Evolutionary conservation across 1,284 basidiomycete species (phyloP).

Genomic region (Puccinia novopanici): DNA sequence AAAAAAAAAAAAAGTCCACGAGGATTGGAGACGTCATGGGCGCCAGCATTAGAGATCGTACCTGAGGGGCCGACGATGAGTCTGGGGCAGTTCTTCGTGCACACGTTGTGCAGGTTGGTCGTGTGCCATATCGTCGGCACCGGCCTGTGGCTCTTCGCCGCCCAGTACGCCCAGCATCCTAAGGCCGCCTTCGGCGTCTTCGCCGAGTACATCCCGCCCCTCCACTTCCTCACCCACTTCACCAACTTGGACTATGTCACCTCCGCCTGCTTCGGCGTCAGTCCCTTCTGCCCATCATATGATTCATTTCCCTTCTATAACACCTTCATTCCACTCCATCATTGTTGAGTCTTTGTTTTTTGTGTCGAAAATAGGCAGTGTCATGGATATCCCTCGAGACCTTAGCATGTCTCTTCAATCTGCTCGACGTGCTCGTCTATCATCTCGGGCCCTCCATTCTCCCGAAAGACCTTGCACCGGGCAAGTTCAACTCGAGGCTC

Average conservation of each 20-base stretch:
- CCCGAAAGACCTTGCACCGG: slow-evolving; percentile 42
- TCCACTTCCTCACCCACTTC: slow-evolving; percentile 23
- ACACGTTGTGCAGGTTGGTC: slow-evolving; percentile 4
- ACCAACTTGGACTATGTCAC: slow-evolving; percentile 3
- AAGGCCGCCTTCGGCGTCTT: slow-evolving; percentile 14
- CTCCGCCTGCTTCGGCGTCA: slow-evolving; percentile 23
- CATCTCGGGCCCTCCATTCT: slow-evolving; percentile 31
- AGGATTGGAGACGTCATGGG: slow-evolving; percentile 43
- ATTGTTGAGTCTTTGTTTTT: neutral
- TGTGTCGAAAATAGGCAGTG: slow-evolving; percentile 9
- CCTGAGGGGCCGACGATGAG: slow-evolving; percentile 2
- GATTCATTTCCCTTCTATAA: no score
- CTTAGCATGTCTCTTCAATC: slow-evolving; percentile 24
- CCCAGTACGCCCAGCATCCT: slow-evolving; percentile 35
- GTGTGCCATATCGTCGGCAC: slow-evolving; percentile 16
- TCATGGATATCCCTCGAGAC: slow-evolving; percentile 36
- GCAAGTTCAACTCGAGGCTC: slow-evolving; percentile 33
- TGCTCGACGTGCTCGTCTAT: slow-evolving; percentile 36
- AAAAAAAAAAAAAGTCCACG: slow-evolving; percentile 33
- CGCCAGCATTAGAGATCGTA: slow-evolving; percentile 20
- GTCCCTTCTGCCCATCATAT: neutral
- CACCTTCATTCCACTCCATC: no score
- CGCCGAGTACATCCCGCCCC: neutral
- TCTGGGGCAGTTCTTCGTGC: slow-evolving; percentile 1
- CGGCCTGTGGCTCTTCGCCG: slow-evolving; percentile 3